These are phyloP conservation scores for Erythrophleum ivorense DNA, from an alignment of 331 rosid genomes.

Conservation along the genomic window DNA sequence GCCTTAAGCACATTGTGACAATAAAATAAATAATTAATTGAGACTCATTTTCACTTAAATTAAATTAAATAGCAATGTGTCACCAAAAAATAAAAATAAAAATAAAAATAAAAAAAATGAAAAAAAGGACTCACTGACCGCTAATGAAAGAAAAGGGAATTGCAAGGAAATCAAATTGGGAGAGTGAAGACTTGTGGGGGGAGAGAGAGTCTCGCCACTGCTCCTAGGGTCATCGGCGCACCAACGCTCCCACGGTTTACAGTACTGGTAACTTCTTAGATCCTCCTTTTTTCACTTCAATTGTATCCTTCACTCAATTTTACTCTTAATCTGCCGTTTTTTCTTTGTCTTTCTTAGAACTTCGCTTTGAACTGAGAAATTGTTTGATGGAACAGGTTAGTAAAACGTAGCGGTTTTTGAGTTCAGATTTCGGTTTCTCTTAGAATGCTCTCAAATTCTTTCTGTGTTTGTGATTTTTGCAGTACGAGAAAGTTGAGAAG, in stretches of 20 bases:
- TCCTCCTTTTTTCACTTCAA: conserved; percentile 4
- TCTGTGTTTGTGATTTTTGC: conserved; percentile 38
- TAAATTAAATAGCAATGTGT: not conserved
- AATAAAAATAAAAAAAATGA: no score
- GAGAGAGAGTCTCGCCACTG: conserved; percentile 1
- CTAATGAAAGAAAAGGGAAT: not conserved
- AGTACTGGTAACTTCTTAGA: conserved; percentile 11
- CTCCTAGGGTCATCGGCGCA: conserved; percentile 1
- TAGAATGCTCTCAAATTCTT: conserved; percentile 4
- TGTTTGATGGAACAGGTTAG: conserved; percentile 53
- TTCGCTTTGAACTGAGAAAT: not conserved
- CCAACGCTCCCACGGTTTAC: not conserved
- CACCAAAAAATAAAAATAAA: not conserved
- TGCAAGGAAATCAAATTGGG: not conserved
- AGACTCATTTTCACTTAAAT: not conserved
- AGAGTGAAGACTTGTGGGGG: not conserved
- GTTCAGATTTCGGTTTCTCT: not conserved
- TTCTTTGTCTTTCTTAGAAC: not conserved
- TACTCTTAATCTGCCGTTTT: not conserved
- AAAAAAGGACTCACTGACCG: not conserved
- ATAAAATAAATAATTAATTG: not conserved
- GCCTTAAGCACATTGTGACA: not conserved
- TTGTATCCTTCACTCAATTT: not conserved
- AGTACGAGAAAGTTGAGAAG: conserved; percentile 99
- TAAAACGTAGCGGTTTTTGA: conserved; percentile 24